A percentile compares a stretch with the other conserved stretches of the same genome.
Conservation (phyloP, 371 early-diverging fungal species). For the Coemansia sp. region DNA sequence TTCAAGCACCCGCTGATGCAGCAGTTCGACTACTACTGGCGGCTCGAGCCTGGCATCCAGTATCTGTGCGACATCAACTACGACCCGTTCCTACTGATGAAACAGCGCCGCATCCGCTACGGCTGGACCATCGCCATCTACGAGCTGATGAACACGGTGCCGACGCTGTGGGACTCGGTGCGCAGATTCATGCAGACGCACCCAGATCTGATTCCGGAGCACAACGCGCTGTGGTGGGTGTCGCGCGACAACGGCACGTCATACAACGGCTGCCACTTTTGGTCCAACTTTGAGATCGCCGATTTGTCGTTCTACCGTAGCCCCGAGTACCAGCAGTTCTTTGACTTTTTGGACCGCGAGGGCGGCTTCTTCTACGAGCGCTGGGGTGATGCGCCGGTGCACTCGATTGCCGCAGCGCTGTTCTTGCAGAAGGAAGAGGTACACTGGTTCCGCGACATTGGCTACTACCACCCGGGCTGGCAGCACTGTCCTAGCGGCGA, state of each 20-base stretch:
- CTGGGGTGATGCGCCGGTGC: conserved; percentile 98
- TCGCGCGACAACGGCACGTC: conserved; percentile 55
- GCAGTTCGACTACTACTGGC: conserved; percentile 94
- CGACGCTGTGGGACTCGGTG: conserved; percentile 75
- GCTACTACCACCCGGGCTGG: conserved; percentile 70
- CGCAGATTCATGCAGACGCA: conserved; percentile 55
- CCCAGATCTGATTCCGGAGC: conserved; percentile 49
- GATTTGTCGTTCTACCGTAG: conserved; percentile 77
- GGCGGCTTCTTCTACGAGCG: conserved; percentile 96
- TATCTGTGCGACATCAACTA: conserved; percentile 85
- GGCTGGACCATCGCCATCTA: conserved; percentile 75
- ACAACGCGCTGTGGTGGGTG: conserved; percentile 56
- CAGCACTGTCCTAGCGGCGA: conserved; percentile 78
- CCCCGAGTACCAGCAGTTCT: conserved; percentile 68
- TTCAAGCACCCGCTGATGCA: conserved; percentile 76
- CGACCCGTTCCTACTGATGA: conserved; percentile 89
- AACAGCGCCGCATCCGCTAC: conserved; percentile 81
- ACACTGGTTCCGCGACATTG: conserved; percentile 90
- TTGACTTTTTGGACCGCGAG: conserved; percentile 77
- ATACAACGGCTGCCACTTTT: conserved; percentile 88
- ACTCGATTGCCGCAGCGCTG: conserved; percentile 60
- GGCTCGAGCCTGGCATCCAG: conserved; percentile 90
- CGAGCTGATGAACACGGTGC: conserved; percentile 80
- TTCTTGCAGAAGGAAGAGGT: conserved; percentile 64
- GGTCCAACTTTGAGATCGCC: conserved; percentile 98